Evolutionary conservation across 495 filamentous ascomycete genomes (phyloP), one percentile per base, ranked within the genome.

Genomic region (Thermothielavioides terrestris): DNA sequence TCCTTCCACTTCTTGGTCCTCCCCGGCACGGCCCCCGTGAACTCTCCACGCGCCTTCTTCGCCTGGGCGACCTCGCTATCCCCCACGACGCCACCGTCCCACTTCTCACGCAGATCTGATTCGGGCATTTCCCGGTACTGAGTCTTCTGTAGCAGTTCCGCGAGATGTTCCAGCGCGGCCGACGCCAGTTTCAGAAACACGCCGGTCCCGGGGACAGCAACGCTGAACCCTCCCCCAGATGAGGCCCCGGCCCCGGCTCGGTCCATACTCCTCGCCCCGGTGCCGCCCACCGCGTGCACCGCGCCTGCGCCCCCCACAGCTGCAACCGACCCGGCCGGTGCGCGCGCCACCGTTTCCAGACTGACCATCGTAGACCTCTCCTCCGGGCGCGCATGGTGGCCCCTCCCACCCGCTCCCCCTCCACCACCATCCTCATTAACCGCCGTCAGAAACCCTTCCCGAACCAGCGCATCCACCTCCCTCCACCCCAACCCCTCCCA

Each of bases 1-100:
- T 83, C 76, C 61, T 80, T 85, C 89, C 89, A 95, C 64, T 86
- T 90, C 62, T 78, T 82, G 15, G 88, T 91, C 57, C 79, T 72
- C 0, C 84, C 86, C 0, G 86, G 85, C 18, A 89, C 51, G n/a
- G 89, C 68, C 1, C 83, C 85, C 1, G 69, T 67, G 59, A 79
- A 85, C 59, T 88, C 85, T 0, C 86, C 83, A 45, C 86, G 71
- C 3, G 72, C 70, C 52, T 76, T 76, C 61, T 85, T 86, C 8
- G 79, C 81, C 42, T 70, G 52, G 32, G 76, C 73, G 25, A 72
- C 73, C 31, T 70, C 75, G 59, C 77, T 79, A 18, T 79, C 72
- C 15, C 70, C 74, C 27, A 76, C 77, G 12, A 86, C 68, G 7
- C 84, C 85, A 14, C 88, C 89, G 41, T 94, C 82, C 88, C 89